phyloP scores from a whole-genome alignment of 2,329 filamentous ascomycete genomes.

The Emydomyces testavorans region DNA sequence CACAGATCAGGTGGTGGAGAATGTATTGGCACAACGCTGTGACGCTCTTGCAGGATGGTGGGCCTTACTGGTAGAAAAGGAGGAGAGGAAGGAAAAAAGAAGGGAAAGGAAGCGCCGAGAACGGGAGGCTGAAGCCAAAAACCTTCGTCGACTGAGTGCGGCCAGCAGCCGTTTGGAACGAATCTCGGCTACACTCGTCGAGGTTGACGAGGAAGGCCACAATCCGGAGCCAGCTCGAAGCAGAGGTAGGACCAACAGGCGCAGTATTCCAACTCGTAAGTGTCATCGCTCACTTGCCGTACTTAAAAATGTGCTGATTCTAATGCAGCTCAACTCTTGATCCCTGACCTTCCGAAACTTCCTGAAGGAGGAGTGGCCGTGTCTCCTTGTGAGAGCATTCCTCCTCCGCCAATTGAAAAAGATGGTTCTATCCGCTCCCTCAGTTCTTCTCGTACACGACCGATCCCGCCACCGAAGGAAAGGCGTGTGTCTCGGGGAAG shows the following conservation, averaged over 20 bases:
- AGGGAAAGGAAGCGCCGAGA: conserved; percentile 76
- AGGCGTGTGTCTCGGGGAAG: conserved; percentile 67
- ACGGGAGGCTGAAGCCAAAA: conserved; percentile 68
- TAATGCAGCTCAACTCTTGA: conserved; percentile 43
- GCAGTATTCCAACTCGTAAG: conserved; percentile 48
- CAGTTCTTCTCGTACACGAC: conserved; percentile 65
- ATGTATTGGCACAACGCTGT: conserved; percentile 78
- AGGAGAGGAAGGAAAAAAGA: conserved; percentile 71
- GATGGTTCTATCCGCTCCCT: conserved; percentile 58
- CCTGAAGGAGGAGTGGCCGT: conserved; percentile 48
- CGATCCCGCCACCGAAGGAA: conserved; percentile 79
- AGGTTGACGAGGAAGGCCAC: conserved; percentile 65
- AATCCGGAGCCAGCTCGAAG: conserved; percentile 50
- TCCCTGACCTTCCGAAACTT: conserved; percentile 66
- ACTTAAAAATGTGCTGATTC: not conserved
- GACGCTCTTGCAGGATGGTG: conserved; percentile 92
- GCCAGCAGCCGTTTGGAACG: conserved; percentile 79
- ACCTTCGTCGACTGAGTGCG: conserved; percentile 69
- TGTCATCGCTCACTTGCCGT: conserved; percentile 39
- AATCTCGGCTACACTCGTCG: conserved; percentile 62
- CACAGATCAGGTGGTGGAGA: conserved; percentile 88
- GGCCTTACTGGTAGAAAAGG: conserved; percentile 87
- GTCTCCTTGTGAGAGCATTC: conserved; percentile 24
- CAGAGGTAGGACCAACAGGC: conserved; percentile 65
- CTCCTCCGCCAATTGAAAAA: conserved; percentile 64